Percentiles rank a stretch among this genome's conserved stretches.
Conservation (phyloP, 2,329 filamentous ascomycete genomes). For the Diplodia mutila region DNA sequence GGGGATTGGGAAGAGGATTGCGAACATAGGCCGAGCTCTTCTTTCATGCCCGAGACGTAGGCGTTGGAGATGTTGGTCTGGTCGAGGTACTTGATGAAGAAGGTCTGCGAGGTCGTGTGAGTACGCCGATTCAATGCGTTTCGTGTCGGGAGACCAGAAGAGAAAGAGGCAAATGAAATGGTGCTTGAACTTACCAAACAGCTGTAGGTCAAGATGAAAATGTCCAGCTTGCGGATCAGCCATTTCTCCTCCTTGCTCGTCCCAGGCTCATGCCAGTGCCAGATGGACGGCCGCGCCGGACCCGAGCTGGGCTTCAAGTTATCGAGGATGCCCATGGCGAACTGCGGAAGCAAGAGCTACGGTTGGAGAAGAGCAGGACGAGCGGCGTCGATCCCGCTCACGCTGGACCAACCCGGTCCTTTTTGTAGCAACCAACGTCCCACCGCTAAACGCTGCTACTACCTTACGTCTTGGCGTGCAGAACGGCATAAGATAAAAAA, state of each 20-base stretch:
- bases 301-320: background rate
- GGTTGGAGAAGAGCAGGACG: background rate
- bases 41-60: conserved; percentile 37
- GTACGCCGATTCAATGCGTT: background rate
- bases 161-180: background rate
- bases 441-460: background rate
- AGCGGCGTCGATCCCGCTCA: background rate
- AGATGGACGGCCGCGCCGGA: background rate
- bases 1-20: background rate
- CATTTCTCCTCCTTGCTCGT: conserved; percentile 28
- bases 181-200: conserved; percentile 23
- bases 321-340: conserved; percentile 1
- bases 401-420: background rate
- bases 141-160: too few species aligned
- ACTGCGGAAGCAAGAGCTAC: too few species aligned
- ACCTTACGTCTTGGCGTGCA: background rate
- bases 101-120: conserved; percentile 10
- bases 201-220: conserved; percentile 28
- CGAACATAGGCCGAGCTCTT: conserved; percentile 33
- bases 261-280: conserved; percentile 27
- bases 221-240: conserved; percentile 31
- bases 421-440: conserved; percentile 8
- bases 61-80: conserved; percentile 34
- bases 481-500: background rate
- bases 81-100: conserved; percentile 34